Evolutionary conservation across 116 monocot genomes (phyloP).

Genomic region (Thalassia testudinum): DNA sequence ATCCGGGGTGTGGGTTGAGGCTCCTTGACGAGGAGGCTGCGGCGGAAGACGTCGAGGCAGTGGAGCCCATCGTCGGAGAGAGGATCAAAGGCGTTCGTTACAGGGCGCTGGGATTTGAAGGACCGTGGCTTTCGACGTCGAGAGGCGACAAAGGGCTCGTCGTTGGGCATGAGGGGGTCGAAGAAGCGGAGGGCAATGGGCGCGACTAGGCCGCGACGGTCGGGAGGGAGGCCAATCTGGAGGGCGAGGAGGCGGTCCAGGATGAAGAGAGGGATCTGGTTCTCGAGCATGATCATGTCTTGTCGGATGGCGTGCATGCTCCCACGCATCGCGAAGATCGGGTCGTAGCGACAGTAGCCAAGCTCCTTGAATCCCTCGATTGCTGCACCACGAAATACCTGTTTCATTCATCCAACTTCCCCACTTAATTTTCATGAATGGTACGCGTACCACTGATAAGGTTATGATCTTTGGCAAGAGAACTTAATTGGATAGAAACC

Average conservation of each 20-base stretch:
- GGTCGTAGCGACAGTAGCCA: conserved; percentile 53
- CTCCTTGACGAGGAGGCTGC: conserved; percentile 24
- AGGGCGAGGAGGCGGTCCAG: conserved; percentile 45
- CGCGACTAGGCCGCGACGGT: conserved; percentile 22
- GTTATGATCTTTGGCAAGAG: no score
- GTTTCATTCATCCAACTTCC: no score
- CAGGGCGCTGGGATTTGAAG: not conserved
- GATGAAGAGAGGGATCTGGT: conserved; percentile 77
- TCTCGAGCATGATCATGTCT: conserved; percentile 86
- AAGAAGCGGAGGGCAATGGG: conserved; percentile 50
- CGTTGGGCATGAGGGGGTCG: conserved; percentile 57
- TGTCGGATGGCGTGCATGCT: conserved; percentile 53
- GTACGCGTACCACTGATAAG: no score
- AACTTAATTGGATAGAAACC: no score
- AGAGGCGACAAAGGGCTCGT: conserved; percentile 17
- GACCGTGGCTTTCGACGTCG: not conserved
- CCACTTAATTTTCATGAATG: no score
- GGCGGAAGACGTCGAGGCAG: conserved; percentile 65
- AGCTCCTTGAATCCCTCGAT: conserved; percentile 32
- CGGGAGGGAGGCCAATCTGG: conserved; percentile 24
- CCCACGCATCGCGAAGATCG: conserved; percentile 63
- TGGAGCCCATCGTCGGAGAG: conserved; percentile 33
- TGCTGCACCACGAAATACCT: no score
- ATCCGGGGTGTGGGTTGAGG: not conserved
- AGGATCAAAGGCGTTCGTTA: conserved; percentile 28